A percentile compares a stretch with the other conserved stretches of the same genome.
Conservation (phyloP, 2,329 filamentous ascomycete species). For the Zalaria sp. region DNA sequence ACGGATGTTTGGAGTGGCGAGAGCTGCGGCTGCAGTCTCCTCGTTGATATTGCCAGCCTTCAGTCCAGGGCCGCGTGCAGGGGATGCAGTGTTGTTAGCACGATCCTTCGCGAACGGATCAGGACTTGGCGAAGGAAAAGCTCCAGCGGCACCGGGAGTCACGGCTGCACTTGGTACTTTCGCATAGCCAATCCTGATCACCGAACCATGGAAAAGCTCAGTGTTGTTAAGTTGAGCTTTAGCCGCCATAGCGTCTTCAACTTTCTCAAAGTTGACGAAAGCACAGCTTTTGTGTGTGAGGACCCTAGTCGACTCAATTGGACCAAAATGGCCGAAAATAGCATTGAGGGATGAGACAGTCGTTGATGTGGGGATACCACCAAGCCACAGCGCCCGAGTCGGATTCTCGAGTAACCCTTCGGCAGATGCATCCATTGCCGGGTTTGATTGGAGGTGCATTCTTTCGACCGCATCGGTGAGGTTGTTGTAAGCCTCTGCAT, state of each 20-base stretch:
- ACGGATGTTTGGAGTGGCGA: constrained; percentile 56
- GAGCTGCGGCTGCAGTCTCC: constrained; percentile 35
- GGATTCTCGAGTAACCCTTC: constrained; percentile 76
- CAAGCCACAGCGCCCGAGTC: constrained; percentile 89
- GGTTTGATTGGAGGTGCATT: constrained; percentile 59
- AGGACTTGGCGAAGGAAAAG: constrained; percentile 82
- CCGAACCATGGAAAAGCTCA: constrained; percentile 94
- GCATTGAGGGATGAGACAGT: constrained; percentile 89
- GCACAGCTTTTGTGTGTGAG: constrained; percentile 98
- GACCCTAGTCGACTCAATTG: constrained; percentile 81
- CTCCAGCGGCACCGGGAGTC: constrained; percentile 76
- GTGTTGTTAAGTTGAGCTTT: constrained; percentile 85
- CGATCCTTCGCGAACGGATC: constrained; percentile 55
- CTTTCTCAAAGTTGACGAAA: constrained; percentile 90
- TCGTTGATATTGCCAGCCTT: constrained; percentile 22
- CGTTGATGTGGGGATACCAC: constrained; percentile 92
- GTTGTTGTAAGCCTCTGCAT: constrained; percentile 66
- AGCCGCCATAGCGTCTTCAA: constrained; percentile 82
- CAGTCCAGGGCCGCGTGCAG: constrained; percentile 20
- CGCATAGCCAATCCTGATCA: constrained; percentile 90
- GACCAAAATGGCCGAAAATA: constrained; percentile 87
- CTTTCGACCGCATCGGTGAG: constrained; percentile 70
- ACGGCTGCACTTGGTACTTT: constrained; percentile 84
- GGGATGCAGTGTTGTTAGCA: constrained; percentile 22
- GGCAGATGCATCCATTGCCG: constrained; percentile 50